These are phyloP conservation scores for Rheum nobile DNA, from an alignment of 148 eudicot species.

Conservation along the genomic window DNA sequence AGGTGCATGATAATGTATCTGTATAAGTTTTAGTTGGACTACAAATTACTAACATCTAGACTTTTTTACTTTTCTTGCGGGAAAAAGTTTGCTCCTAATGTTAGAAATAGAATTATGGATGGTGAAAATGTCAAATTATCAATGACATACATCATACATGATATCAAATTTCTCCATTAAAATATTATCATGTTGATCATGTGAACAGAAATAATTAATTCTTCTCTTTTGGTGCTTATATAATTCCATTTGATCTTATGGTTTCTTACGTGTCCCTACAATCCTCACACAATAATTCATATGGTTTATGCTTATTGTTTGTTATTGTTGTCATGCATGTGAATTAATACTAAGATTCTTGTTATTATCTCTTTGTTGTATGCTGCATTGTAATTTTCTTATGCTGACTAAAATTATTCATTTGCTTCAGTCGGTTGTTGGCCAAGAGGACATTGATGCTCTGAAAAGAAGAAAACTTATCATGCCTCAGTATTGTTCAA, in stretches of 20 bases:
- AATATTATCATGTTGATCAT: no score
- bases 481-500: constrained; percentile 45
- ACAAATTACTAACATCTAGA: neutral
- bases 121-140: no score
- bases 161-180: no score
- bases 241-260: no score
- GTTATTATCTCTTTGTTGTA: neutral
- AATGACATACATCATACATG: no score
- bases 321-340: neutral
- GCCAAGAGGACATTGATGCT: constrained; percentile 50
- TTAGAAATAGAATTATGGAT: neutral
- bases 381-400: neutral
- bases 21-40: neutral
- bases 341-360: neutral
- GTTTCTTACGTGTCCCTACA: no score
- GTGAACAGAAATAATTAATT: no score
- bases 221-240: no score
- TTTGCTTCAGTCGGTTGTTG: constrained; percentile 40
- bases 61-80: neutral
- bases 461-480: constrained; percentile 81
- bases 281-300: neutral
- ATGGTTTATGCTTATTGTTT: neutral
- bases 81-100: neutral
- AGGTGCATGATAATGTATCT: neutral
- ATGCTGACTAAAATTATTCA: neutral